A percentile compares a stretch with the other conserved stretches of the same genome.
phyloP scores from a whole-genome alignment of 2,329 filamentous ascomycete genomes.

The Nothomitra cinnamomea region DNA sequence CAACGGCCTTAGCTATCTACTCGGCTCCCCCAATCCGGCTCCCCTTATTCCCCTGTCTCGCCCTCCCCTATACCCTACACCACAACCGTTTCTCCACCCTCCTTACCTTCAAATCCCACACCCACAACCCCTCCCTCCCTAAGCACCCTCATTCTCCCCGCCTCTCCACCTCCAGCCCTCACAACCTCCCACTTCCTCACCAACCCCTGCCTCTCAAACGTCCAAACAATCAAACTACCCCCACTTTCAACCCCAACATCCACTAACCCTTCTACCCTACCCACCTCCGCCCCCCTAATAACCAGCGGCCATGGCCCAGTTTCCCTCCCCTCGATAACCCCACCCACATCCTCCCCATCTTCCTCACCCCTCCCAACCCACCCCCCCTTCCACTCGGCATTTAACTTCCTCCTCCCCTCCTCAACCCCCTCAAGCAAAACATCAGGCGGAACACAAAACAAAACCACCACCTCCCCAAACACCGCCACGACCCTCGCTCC shows the following conservation, averaged over 20 bases:
- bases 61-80: too few species aligned
- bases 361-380: slow-evolving; percentile 13
- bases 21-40: too few species aligned
- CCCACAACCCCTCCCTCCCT: slow-evolving; percentile 16
- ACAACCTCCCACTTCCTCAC: slow-evolving; percentile 31
- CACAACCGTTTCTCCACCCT: too few species aligned
- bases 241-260: slow-evolving; percentile 32
- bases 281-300: slow-evolving; percentile 32
- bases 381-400: not conserved
- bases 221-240: slow-evolving; percentile 33
- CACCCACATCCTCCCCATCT: slow-evolving; percentile 20
- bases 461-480: slow-evolving; percentile 35
- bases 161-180: slow-evolving; percentile 9
- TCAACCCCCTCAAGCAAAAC: slow-evolving; percentile 24
- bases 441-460: slow-evolving; percentile 45
- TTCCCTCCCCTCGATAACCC: slow-evolving; percentile 15
- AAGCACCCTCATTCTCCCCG: slow-evolving; percentile 12
- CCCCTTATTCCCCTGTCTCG: too few species aligned
- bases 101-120: too few species aligned
- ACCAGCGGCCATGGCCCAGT: slow-evolving; percentile 31
- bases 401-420: slow-evolving; percentile 8
- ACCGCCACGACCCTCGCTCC: slow-evolving; percentile 42
- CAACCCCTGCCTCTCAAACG: slow-evolving; percentile 28
- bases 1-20: too few species aligned
- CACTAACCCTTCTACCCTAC: slow-evolving; percentile 27